Percentiles rank a stretch among this genome's conserved stretches.
Evolutionary conservation across 768 basidiomycete genomes (phyloP).

Genomic region (Trametes elegans): DNA sequence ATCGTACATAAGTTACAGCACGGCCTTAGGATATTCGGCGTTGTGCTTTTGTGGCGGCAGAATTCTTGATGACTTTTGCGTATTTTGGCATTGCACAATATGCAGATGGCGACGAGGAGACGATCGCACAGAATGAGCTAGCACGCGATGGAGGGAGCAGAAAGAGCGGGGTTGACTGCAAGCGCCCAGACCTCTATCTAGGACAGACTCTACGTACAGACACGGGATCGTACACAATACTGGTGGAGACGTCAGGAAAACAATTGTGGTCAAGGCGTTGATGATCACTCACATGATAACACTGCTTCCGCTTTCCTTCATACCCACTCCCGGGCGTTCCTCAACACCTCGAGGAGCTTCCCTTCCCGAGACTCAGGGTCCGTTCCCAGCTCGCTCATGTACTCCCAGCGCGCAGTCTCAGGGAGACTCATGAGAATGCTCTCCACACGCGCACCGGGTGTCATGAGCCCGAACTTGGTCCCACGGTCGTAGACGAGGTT

Average conservation of each 20-base stretch:
- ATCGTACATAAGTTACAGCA: no score
- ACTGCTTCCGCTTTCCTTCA: background rate
- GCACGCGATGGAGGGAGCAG: background rate
- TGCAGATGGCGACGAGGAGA: background rate
- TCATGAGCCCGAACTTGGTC: conserved; percentile 62
- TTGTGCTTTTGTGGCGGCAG: no score
- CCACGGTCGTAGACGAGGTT: conserved; percentile 69
- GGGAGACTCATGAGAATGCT: conserved; percentile 67
- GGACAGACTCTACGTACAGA: background rate
- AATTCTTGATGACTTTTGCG: no score
- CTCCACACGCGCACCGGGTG: conserved; percentile 60
- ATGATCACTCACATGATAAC: background rate
- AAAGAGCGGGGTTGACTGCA: background rate
- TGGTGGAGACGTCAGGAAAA: background rate
- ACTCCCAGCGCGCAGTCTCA: conserved; percentile 68
- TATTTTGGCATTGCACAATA: background rate
- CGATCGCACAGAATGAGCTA: background rate
- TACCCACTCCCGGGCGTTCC: conserved; percentile 48
- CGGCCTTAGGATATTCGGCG: no score
- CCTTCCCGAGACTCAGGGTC: conserved; percentile 51
- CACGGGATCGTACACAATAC: background rate
- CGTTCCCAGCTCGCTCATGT: conserved; percentile 52
- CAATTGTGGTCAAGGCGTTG: no score
- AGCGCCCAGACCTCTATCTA: background rate
- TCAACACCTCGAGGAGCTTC: conserved; percentile 48